Percentiles rank a stretch among this genome's conserved stretches.
phyloP scores from a whole-genome alignment of 805 yeast genomes.

The Kuraishia cidri region DNA sequence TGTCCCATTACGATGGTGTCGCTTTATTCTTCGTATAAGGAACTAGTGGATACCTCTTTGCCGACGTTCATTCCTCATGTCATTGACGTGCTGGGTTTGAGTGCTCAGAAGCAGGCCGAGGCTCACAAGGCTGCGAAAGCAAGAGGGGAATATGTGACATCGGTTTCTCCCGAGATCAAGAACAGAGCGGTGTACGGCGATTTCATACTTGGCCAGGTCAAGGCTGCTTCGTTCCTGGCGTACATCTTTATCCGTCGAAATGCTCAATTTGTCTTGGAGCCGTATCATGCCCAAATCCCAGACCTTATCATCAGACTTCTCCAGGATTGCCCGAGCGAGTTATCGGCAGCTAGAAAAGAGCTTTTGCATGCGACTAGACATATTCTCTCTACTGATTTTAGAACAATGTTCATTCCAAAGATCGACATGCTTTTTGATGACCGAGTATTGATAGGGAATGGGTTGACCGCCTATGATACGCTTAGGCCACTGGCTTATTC shows the following conservation, averaged over 20 bases:
- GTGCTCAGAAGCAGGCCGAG: constrained; percentile 73
- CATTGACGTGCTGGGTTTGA: constrained; percentile 60
- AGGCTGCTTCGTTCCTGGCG: constrained; percentile 91
- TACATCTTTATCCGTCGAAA: constrained; percentile 84
- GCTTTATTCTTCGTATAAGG: constrained; percentile 79
- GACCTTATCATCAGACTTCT: constrained; percentile 76
- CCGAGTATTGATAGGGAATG: constrained; percentile 82
- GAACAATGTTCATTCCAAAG: constrained; percentile 75
- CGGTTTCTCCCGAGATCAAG: constrained; percentile 66
- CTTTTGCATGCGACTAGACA: constrained; percentile 90
- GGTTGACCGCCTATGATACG: constrained; percentile 84
- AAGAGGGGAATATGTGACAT: constrained; percentile 50
- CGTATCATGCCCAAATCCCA: constrained; percentile 63
- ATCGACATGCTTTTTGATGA: constrained; percentile 83
- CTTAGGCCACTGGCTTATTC: constrained; percentile 90
- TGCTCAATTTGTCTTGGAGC: constrained; percentile 53
- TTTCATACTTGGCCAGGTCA: constrained; percentile 86
- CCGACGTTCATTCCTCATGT: constrained; percentile 77
- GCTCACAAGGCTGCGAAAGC: constrained; percentile 52
- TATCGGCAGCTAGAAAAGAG: constrained; percentile 88
- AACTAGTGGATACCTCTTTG: constrained; percentile 59
- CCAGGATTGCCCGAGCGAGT: constrained; percentile 93
- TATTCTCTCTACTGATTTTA: constrained; percentile 83
- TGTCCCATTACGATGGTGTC: constrained; percentile 97
- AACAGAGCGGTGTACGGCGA: constrained; percentile 81